Percentiles rank a stretch among this genome's conserved stretches.
phyloP scores from a whole-genome alignment of 768 basidiomycete genomes.

The Suillus luteus region DNA sequence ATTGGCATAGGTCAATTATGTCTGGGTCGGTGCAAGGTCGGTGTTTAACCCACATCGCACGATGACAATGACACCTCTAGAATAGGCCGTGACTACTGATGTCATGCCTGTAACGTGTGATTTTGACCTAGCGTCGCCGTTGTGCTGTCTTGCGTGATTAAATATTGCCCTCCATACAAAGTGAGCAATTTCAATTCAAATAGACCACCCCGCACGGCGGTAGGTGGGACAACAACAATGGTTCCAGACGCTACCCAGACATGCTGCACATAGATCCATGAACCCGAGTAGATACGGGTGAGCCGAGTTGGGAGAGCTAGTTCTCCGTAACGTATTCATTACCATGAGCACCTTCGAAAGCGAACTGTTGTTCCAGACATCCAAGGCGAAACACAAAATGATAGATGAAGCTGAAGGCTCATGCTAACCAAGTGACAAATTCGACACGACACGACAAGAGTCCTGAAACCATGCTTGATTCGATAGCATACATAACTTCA shows the following conservation, averaged over 20 bases:
- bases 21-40: too few species aligned
- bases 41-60: too few species aligned
- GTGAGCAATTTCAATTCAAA: not conserved
- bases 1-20: too few species aligned
- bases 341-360: not conserved
- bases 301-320: too few species aligned
- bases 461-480: not conserved
- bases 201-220: not conserved
- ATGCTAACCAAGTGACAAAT: too few species aligned
- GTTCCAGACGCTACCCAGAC: not conserved
- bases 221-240: not conserved
- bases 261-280: not conserved
- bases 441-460: not conserved
- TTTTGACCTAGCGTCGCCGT: too few species aligned
- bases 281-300: not conserved
- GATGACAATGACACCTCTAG: too few species aligned
- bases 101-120: too few species aligned
- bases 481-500: constrained; percentile 66
- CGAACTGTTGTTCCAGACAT: not conserved
- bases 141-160: too few species aligned
- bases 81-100: too few species aligned
- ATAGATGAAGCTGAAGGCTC: not conserved
- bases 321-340: not conserved
- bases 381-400: not conserved
- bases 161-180: too few species aligned